Conservation (phyloP, 2,329 filamentous ascomycete genomes). For the Neurospora crassa region DNA sequence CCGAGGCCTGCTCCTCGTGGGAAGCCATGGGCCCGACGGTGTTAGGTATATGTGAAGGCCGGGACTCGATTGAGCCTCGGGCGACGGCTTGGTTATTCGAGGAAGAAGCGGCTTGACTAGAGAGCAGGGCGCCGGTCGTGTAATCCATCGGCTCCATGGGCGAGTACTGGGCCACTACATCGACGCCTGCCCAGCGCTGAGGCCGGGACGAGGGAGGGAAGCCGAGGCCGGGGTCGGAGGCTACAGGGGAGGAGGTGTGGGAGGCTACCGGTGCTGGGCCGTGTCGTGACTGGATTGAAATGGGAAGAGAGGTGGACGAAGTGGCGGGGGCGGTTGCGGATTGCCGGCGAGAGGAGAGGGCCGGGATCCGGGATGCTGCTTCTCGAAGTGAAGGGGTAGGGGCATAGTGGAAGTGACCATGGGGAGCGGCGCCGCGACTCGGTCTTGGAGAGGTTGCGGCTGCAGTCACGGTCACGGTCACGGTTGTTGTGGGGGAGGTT, state of each 20-base stretch:
- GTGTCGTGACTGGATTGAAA: background rate
- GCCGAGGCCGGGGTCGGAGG: constrained; percentile 12
- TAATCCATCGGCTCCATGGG: constrained; percentile 38
- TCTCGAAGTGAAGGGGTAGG: constrained; percentile 34
- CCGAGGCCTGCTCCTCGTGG: constrained; percentile 16
- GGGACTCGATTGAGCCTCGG: constrained; percentile 16
- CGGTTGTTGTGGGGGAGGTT: constrained; percentile 27
- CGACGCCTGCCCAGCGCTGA: constrained; percentile 36
- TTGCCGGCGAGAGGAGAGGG: constrained; percentile 31
- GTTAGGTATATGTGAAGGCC: constrained; percentile 18
- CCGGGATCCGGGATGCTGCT: constrained; percentile 31
- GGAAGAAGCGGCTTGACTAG: constrained; percentile 5
- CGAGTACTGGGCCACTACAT: constrained; percentile 39
- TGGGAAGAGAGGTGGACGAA: constrained; percentile 5
- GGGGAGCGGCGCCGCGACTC: background rate
- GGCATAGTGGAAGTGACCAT: constrained; percentile 33
- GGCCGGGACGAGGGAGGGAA: constrained; percentile 18
- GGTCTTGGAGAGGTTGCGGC: constrained; percentile 17
- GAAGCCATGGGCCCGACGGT: constrained; percentile 17
- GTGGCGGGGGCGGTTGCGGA: constrained; percentile 27
- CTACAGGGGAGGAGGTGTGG: constrained; percentile 9
- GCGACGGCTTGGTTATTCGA: constrained; percentile 21
- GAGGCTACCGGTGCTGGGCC: constrained; percentile 14
- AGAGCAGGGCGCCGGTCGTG: constrained; percentile 16
- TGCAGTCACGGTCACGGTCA: constrained; percentile 26